Evolutionary conservation across 2,329 filamentous ascomycete genomes (phyloP).

Genomic region (Hypoxylon sp.): DNA sequence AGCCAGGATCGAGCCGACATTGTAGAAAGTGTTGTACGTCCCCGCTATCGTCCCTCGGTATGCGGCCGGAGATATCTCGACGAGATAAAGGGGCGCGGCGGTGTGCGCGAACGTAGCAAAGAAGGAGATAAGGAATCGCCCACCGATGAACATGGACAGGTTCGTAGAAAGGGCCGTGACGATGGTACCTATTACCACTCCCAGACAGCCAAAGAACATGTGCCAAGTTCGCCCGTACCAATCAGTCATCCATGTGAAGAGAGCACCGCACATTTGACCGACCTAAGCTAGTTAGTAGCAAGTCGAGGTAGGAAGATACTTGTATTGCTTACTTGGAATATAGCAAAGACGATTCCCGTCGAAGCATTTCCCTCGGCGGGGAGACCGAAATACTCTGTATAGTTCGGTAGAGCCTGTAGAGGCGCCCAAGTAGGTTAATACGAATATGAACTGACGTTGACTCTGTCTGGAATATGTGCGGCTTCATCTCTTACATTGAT

Average conservation of each 20-base stretch:
- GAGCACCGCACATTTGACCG: constrained; percentile 53
- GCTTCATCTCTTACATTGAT: constrained; percentile 48
- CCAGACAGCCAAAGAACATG: constrained; percentile 55
- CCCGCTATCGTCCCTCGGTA: constrained; percentile 66
- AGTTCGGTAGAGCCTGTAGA: constrained; percentile 48
- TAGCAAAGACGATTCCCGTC: constrained; percentile 55
- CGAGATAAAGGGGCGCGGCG: constrained; percentile 66
- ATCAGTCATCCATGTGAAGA: constrained; percentile 55
- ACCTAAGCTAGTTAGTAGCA: constrained; percentile 41
- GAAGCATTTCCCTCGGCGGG: constrained; percentile 48
- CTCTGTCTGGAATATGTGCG: neutral
- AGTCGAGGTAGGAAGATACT: too few species aligned
- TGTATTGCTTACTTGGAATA: constrained; percentile 48
- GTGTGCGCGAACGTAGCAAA: constrained; percentile 64
- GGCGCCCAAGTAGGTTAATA: neutral
- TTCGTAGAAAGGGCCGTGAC: constrained; percentile 56
- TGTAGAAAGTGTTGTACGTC: constrained; percentile 56
- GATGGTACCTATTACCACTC: constrained; percentile 59
- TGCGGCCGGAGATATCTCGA: constrained; percentile 66
- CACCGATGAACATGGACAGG: constrained; percentile 58
- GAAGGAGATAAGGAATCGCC: constrained; percentile 58
- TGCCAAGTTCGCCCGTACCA: constrained; percentile 53
- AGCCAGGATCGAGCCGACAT: constrained; percentile 47
- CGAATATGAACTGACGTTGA: neutral
- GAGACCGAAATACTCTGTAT: constrained; percentile 51